Base-by-base conservation (phyloP, 2,329 filamentous ascomycete species). In the Neospermospora avenae region DNA sequence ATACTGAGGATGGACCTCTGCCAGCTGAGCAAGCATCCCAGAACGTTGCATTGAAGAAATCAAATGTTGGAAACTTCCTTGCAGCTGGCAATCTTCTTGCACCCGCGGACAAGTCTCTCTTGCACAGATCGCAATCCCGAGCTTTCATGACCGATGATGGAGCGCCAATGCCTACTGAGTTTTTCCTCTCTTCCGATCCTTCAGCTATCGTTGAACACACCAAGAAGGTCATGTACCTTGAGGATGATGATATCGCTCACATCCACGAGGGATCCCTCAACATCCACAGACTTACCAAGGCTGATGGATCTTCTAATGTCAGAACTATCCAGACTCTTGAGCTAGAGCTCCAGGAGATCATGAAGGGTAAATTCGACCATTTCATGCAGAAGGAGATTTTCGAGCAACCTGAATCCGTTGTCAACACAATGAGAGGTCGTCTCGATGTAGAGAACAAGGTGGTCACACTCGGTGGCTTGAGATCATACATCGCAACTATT, bases 331-430 rank as follows among this genome's bases (percentile, higher is more conserved):
- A 99, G 84, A 99, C 95, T 58, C 86, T 99, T 59, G 95, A 99
- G 83, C 90, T 99, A 54, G 92, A 99, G 83, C 88, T 99, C 67
- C 95, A 99, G 82, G 93, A 99, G 82, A 99, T 99, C 79, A 99
- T 99, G 95, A 99, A 99, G 88, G 95, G 95, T 78, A 96, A 95
- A 76, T 99, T 98, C 78, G 95, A 99, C 77, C 95, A 99, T 81
- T 99, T 97, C 84, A 99, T 99, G 95, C 95, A 99, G 77, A 99
- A 99, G 86, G 95, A 99, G 78, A 99, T 99, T 73, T 99, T 99
- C 77, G 95, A 99, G 84, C 95, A 99, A 82, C 95, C 95, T 73
- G 95, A 99, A 80, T 99, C 95, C 14, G 91, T 99, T 63, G 88
- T 99, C 81, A 99, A 99, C 85, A 97, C 95, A 68, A 99, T 99